phyloP scores from a whole-genome alignment of 257 asterid species.

The Solanum ossicruentum region DNA sequence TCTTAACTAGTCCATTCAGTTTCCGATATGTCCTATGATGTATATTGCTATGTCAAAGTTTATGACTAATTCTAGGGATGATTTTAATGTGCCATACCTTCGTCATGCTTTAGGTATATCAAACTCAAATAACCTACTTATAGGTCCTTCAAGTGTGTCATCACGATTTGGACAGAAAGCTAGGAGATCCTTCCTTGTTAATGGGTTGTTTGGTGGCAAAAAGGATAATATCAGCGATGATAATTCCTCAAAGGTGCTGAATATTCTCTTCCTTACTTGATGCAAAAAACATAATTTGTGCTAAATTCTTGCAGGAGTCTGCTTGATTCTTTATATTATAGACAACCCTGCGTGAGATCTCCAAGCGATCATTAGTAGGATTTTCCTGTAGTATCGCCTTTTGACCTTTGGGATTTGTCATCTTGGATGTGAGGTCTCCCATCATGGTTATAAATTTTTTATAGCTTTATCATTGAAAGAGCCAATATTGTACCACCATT shows the following conservation, averaged over 20 bases:
- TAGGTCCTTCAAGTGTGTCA: background rate
- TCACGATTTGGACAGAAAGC: background rate
- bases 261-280: background rate
- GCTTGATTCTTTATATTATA: background rate
- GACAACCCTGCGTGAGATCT: background rate
- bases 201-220: conserved; percentile 71
- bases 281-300: background rate
- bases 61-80: background rate
- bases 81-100: background rate
- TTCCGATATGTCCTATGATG: background rate
- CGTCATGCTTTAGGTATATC: background rate
- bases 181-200: conserved; percentile 21
- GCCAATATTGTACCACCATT: background rate
- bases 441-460: background rate
- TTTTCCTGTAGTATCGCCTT: background rate
- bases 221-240: conserved; percentile 43
- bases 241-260: conserved; percentile 44
- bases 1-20: background rate
- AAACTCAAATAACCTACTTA: background rate
- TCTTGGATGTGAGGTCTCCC: background rate
- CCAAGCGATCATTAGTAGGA: background rate
- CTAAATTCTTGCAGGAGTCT: background rate
- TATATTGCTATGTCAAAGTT: background rate
- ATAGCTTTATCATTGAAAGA: background rate
- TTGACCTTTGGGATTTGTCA: background rate